phyloP scores from a whole-genome alignment of 352 stramenopile genomes.

The Aphanomyces invadans region DNA sequence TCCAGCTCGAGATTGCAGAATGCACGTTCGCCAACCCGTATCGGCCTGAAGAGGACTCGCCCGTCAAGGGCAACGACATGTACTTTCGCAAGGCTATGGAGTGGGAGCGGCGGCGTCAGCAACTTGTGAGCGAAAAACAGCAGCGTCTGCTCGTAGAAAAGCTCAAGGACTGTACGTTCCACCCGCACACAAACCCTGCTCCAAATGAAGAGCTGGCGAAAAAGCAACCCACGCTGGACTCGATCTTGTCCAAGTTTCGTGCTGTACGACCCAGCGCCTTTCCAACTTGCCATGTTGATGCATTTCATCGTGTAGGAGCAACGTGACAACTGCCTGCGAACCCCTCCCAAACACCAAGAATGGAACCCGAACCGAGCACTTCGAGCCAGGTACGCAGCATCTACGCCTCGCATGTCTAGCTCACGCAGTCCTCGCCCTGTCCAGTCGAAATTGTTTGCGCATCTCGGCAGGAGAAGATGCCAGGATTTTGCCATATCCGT shows the following conservation, averaged over 20 bases:
- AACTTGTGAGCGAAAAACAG: neutral
- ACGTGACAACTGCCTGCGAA: neutral
- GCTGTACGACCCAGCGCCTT: neutral
- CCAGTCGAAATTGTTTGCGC: neutral
- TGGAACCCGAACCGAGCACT: neutral
- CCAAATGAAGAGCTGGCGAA: neutral
- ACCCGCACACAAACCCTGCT: neutral
- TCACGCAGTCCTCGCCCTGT: neutral
- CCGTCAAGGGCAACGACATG: neutral
- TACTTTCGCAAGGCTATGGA: slow-evolving; percentile 21
- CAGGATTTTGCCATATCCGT: slow-evolving; percentile 22
- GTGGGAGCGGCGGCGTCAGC: neutral
- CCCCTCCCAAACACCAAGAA: neutral
- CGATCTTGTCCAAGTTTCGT: neutral
- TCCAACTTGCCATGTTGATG: too few species aligned
- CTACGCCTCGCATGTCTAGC: neutral
- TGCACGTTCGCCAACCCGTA: slow-evolving; percentile 62
- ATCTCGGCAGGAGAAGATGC: slow-evolving; percentile 9
- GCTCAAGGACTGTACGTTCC: slow-evolving; percentile 14
- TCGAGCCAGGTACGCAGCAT: neutral
- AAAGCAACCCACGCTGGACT: neutral
- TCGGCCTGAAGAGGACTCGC: slow-evolving; percentile 26
- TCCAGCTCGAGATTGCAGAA: slow-evolving; percentile 31
- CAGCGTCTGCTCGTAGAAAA: neutral
- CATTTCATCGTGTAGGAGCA: neutral